Evolutionary conservation across 108 stramenopile species (phyloP), one percentile per base, ranked within the genome.

Genomic region (Cyclotella atomus): DNA sequence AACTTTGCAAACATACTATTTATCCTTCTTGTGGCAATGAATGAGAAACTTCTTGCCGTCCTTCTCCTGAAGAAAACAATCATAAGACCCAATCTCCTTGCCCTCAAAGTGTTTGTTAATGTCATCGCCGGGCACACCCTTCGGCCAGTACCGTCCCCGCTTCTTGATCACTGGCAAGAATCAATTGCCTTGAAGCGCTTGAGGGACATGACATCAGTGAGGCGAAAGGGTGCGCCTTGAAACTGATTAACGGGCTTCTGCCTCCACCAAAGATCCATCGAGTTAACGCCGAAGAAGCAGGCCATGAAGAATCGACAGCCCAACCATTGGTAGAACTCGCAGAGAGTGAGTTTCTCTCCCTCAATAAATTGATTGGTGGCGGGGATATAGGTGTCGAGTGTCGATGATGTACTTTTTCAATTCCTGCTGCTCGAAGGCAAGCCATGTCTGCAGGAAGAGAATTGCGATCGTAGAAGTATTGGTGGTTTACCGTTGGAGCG

Each of bases 231-330:
- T 9, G 53, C 68, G 12, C 68, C 68, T 8, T 56, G 28, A 27
- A 57, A 59, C 34, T 5, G 0, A 47, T 56, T 30, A 9, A 70
- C 25, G 17, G 53, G 25, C 34, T 5, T 59, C 14, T 16, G 8
- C 21, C 28, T 50, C 57, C 55, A 70, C 68, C 68, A 70, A 10
- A 16, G 4, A 0, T 23, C 1, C n/a, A 44, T 25, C 17, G 45
- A 12, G 10, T 15, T 15, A 29, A 67, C 7, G 16, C 65, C 65
- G 12, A 30, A 14, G 45, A 67, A 67, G 52, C 68, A 69, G 6
- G 55, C 68, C 68, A 69, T 69, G 55, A 49, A 69, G 23, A 55
- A 55, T 21, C 38, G 23, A 21, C 30, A 20, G 10, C 68, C 68
- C 34, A 69, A 44, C 63, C 63, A 64, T 20, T 49, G n/a, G n/a